Base-by-base conservation (phyloP, 345 rosid genomes). In the Alliaria petiolata region DNA sequence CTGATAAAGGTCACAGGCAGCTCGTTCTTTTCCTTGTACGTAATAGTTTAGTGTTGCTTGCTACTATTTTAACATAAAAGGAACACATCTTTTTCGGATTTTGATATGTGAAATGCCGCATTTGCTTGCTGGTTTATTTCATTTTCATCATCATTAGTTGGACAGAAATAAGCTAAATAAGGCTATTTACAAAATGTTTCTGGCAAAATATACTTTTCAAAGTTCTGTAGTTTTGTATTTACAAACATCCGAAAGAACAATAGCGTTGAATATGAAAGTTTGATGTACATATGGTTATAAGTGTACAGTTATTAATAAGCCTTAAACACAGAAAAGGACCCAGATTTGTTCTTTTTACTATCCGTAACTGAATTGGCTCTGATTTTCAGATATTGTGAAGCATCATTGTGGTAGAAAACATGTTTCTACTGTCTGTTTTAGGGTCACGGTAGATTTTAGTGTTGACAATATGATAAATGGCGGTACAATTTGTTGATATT, bases 1-100 rank as follows among this genome's bases (percentile, higher is more conserved):
- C 83, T 82, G 93, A 95, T 84, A 89, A 85, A 81, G 97, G 97
- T 85, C 95, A 95, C 87, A 87, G 82, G 78, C 91, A 87, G 74
- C 76, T 95, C 54, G 86, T 87, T 78, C 80, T 74, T 71, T 81
- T 89, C 85, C 97, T 95, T 83, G 99, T 95, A 91, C 72, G 99
- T 91, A 79, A 76, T 82, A n/a, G 39, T 62, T 68, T 44, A 69
- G 52, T 79, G 67, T 62, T 76, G 53, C 72, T 70, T 33, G 73
- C 56, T 35, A 62, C 46, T 38, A 36, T 38, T 63, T 16, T 56
- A 63, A 28, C 2, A 65, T 54, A 54, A 8, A 25, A 43, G 25
- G 43, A 63, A 54, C 10, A 44, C 46, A 15, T 40, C 16, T 70
- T 53, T 42, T 54, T 54, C 10, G 16, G 63, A 72, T 9, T 51